Base-by-base conservation (phyloP, 257 asterid species). In the Solanum commersonii region DNA sequence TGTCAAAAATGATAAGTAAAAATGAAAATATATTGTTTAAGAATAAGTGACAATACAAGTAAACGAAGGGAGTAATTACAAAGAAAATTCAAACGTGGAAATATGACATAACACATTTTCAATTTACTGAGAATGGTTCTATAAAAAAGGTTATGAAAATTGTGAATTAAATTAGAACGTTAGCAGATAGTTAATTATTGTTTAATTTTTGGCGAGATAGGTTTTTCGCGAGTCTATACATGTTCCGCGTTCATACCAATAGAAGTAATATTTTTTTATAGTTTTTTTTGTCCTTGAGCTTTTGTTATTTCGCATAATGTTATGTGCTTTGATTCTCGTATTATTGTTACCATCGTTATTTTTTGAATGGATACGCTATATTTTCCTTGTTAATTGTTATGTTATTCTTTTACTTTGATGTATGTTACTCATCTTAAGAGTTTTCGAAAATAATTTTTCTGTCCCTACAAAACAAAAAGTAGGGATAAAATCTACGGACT, bases 381-480 rank as follows among this genome's bases (percentile, higher is more conserved):
- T 56, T 56, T 18, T 18, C n/a, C n/a, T 18, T 18, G 65, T 52
- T 52, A 52, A 52, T 52, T 52, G 1, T 52, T 52, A 18, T 52
- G 22, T 52, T 6, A 6, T 18, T 56, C n/a, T 6, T 56, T 18
- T 56, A 56, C n/a, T 56, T 56, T 56, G 65, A 56, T 56, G n/a
- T 56, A 18, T 18, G 4, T 56, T 56, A 52, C 10, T 52, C n/a
- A 6, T 52, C 4, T 18, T 52, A 52, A 52, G n/a, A 56, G 0
- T 2, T 56, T 56, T 56, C 0, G 1, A 56, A 56, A 56, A 56
- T 56, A 1, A 56, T 18, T 52, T 56, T 4, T 56, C n/a, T 18
- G 8, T 56, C 3, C 3, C 0, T 6, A 6, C 9, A 6, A 0
- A 18, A 56, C 0, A 56, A 56, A 56, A 56, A 56, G 4, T 6